phyloP scores from a whole-genome alignment of 2,329 filamentous ascomycete species.

The Akanthomyces uredinophilus region DNA sequence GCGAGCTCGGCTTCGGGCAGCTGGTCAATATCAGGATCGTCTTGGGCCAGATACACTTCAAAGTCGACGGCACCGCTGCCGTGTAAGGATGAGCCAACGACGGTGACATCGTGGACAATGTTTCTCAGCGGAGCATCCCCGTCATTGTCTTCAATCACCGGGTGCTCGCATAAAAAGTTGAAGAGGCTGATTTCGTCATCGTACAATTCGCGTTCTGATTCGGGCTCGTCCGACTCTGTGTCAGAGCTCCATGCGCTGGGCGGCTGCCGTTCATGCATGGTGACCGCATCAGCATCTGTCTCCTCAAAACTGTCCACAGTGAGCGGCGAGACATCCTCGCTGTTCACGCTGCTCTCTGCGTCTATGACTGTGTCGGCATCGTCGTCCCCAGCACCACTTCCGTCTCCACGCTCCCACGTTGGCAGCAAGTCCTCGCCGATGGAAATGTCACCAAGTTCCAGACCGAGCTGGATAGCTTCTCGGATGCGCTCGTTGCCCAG shows the following conservation, averaged over 20 bases:
- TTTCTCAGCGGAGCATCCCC: constrained; percentile 20
- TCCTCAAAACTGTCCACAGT: background rate
- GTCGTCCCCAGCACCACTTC: constrained; percentile 1
- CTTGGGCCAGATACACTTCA: constrained; percentile 25
- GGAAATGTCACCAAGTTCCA: constrained; percentile 20
- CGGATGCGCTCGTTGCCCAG: constrained; percentile 25
- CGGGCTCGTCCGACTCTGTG: background rate
- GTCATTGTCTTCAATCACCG: constrained; percentile 13
- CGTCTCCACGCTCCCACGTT: constrained; percentile 20
- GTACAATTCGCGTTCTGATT: background rate
- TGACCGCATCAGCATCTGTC: background rate
- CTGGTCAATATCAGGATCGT: constrained; percentile 22
- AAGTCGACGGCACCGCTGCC: constrained; percentile 21
- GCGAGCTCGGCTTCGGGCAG: constrained; percentile 28
- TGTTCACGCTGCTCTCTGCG: background rate
- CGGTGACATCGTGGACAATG: constrained; percentile 25
- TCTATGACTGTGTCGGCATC: constrained; percentile 11
- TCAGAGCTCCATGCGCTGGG: constrained; percentile 1
- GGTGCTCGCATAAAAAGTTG: constrained; percentile 19
- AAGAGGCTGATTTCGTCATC: constrained; percentile 9
- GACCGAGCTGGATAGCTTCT: constrained; percentile 21
- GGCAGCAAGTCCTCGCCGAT: constrained; percentile 27
- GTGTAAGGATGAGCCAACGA: constrained; percentile 17
- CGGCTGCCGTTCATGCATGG: background rate
- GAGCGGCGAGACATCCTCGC: constrained; percentile 4